Percentiles rank a stretch among this genome's conserved stretches.
Evolutionary conservation across 768 basidiomycete genomes (phyloP).

Genomic region (Multifurca ochricompacta): DNA sequence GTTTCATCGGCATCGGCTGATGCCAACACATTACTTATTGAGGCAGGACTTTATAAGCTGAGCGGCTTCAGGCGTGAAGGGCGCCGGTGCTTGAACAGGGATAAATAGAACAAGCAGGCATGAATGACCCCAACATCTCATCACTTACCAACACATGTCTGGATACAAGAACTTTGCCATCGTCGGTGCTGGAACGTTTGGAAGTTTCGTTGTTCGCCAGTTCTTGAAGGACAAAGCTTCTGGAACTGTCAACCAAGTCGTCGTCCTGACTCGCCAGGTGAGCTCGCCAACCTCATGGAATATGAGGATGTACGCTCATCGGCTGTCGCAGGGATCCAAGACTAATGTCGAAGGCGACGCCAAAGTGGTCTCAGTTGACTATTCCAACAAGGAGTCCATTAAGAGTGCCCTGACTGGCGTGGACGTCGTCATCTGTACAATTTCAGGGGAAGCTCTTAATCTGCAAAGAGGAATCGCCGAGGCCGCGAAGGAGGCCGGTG

Average conservation of each 20-base stretch:
- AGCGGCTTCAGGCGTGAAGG: not conserved
- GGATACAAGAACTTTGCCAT: constrained; percentile 18
- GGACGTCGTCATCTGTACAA: constrained; percentile 16
- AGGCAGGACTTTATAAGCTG: not conserved
- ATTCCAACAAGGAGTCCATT: constrained; percentile 9
- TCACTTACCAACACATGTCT: constrained; percentile 1
- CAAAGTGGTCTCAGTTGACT: constrained; percentile 11
- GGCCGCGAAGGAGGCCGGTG: constrained; percentile 14
- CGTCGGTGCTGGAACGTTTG: constrained; percentile 17
- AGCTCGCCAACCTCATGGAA: not conserved
- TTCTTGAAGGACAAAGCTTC: constrained; percentile 6
- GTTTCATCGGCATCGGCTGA: not conserved
- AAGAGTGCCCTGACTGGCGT: constrained; percentile 2
- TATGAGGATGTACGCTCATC: not conserved
- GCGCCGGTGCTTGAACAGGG: not conserved
- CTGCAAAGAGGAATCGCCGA: constrained; percentile 1
- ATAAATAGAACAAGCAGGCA: not conserved
- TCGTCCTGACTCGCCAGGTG: constrained; percentile 16
- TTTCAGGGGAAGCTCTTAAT: not conserved
- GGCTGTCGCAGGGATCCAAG: constrained; percentile 22
- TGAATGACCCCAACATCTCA: not conserved
- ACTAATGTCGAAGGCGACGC: constrained; percentile 6
- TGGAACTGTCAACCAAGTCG: constrained; percentile 11
- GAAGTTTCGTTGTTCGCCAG: constrained; percentile 11
- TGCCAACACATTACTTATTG: not conserved